These are phyloP conservation scores for Bruguiera sexangula DNA, from an alignment of 345 rosid genomes.

Conservation along the genomic window DNA sequence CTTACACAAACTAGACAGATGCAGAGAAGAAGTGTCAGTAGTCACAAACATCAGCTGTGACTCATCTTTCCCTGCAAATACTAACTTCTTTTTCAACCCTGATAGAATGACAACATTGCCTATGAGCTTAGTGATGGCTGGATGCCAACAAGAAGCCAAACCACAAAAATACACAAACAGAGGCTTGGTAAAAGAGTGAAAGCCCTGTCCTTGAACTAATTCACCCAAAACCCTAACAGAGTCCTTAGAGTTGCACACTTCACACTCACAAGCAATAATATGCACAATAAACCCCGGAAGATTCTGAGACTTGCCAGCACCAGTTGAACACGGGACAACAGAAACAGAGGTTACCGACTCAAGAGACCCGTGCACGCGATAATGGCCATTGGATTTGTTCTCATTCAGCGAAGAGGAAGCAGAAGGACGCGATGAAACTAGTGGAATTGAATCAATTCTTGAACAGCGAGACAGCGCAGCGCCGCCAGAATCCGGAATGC, in stretches of 20 bases:
- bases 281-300: conserved; percentile 61
- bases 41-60: conserved; percentile 58
- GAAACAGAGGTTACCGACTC: conserved; percentile 69
- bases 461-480: conserved; percentile 30
- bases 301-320: conserved; percentile 26
- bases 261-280: conserved; percentile 58
- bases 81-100: conserved; percentile 64
- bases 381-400: conserved; percentile 35
- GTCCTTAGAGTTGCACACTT: conserved; percentile 31
- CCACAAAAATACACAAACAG: conserved; percentile 61
- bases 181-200: conserved; percentile 43
- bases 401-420: conserved; percentile 3
- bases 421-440: conserved; percentile 24
- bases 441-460: conserved; percentile 38
- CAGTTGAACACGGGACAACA: conserved; percentile 53
- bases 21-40: conserved; percentile 47
- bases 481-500: conserved; percentile 22
- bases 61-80: conserved; percentile 46
- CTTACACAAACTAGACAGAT: conserved; percentile 33
- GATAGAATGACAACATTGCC: conserved; percentile 47
- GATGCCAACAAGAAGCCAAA: conserved; percentile 63
- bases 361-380: conserved; percentile 48
- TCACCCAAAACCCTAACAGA: conserved; percentile 5
- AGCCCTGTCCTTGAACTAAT: background rate
- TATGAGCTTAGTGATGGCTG: conserved; percentile 59